A percentile compares a stretch with the other conserved stretches of the same genome.
These are phyloP conservation scores for Salmacisia buchloeana DNA, from an alignment of 1,284 basidiomycete species.

Conservation along the genomic window DNA sequence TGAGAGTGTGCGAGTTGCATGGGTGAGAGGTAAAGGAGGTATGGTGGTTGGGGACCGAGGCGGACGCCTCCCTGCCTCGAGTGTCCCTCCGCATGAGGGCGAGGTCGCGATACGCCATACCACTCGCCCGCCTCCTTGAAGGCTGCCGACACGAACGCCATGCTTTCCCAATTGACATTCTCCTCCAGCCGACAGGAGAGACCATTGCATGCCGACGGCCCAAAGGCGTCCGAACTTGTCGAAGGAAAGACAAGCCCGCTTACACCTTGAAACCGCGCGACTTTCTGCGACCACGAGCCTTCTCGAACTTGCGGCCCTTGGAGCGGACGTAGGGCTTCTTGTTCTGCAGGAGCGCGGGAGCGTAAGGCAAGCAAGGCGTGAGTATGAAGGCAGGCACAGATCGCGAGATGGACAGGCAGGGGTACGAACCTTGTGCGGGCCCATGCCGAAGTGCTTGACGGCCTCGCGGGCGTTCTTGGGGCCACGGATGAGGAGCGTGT, in stretches of 20 bases:
- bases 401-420: constrained; percentile 52
- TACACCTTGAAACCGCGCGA: constrained; percentile 53
- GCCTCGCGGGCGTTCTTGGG: constrained; percentile 90
- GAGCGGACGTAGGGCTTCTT: constrained; percentile 89
- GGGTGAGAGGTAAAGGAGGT: too few relatives aligned
- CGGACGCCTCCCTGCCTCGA: too few relatives aligned
- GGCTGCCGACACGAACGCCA: too few relatives aligned
- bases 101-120: too few relatives aligned
- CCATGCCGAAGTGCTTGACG: constrained; percentile 79
- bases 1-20: too few relatives aligned
- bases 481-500: constrained; percentile 87
- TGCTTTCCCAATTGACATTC: too few relatives aligned
- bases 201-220: too few relatives aligned
- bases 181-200: too few relatives aligned
- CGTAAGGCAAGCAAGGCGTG: constrained; percentile 13
- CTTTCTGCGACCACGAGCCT: constrained; percentile 55
- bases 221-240: background rate
- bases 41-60: too few relatives aligned
- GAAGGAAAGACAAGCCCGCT: constrained; percentile 4
- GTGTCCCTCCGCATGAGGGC: too few relatives aligned
- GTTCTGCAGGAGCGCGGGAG: constrained; percentile 52
- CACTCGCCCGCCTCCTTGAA: too few relatives aligned
- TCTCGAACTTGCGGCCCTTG: constrained; percentile 84
- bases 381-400: constrained; percentile 31
- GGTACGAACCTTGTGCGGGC: constrained; percentile 38